Base-by-base conservation (phyloP, 2,329 filamentous ascomycete species). In the Aspergillus fijiensis region DNA sequence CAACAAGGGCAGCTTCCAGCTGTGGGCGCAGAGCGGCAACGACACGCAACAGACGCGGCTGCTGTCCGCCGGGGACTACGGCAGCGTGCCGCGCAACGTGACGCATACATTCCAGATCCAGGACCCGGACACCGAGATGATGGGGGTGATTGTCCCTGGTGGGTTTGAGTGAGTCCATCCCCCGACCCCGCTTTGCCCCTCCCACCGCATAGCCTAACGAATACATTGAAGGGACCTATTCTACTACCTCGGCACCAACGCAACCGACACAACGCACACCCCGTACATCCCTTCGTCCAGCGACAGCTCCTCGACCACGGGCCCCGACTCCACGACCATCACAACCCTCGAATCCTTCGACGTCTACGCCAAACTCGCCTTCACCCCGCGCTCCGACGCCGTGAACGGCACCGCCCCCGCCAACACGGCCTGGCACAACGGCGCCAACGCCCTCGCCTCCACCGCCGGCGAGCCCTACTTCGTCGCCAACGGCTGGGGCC, bases 91-190 rank as follows among this genome's bases (percentile, higher is more conserved):
- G 0, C 70, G 71, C 21, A 77, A 81, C 61, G 81, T 78, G 1
- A 80, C 77, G 1, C 81, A 82, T 60, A 80, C 79, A 3, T 82
- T 82, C 70, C 78, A 81, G 64, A 71, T 81, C 16, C 65, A 80
- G 12, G 80, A 82, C 57, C 79, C 79, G 0, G 78, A 81, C 62
- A 81, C 79, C 4, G 76, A 82, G 62, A 74, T 82, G 67, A 72
- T 78, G 1, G 80, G 80, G 2, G 72, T 80, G 0, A 77, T 82
- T 50, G 70, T 73, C 7, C 80, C 80, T 2, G 79, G 81, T 33
- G 80, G 79, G n/a, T 82, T 82, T 54, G 80, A 82, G 71, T 75
- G 71, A 50, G 67, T 69, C 10, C 49, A 29, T 48, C 53, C 49
- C 6, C n/a, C 6, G 29, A 12, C 5, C 23, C 11, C 11, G 33